These are phyloP conservation scores for Panaeolus papilionaceus DNA, from an alignment of 768 basidiomycete genomes.

Conservation along the genomic window DNA sequence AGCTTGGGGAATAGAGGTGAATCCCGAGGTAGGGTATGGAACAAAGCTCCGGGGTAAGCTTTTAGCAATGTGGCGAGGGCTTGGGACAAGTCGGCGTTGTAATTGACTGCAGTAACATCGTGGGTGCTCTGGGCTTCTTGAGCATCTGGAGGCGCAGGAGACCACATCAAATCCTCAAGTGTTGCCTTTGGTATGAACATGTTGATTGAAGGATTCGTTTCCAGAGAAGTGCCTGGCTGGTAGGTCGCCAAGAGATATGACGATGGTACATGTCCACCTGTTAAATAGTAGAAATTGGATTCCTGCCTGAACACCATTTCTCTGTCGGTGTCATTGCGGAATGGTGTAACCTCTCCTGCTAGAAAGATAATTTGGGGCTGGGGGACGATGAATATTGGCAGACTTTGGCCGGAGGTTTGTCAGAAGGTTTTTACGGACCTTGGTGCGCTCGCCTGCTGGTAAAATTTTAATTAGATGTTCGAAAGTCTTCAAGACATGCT, in stretches of 20 bases:
- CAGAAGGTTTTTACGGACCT: conserved; percentile 44
- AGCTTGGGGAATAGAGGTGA: conserved; percentile 60
- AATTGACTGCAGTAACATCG: conserved; percentile 65
- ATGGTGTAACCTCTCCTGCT: conserved; percentile 66
- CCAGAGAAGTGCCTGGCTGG: conserved; percentile 54
- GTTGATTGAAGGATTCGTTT: conserved; percentile 49
- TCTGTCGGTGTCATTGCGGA: conserved; percentile 85
- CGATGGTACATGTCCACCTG: conserved; percentile 78
- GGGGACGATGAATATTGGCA: conserved; percentile 4
- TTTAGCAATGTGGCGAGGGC: conserved; percentile 54
- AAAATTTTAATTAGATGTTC: conserved; percentile 55
- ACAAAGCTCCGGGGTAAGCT: conserved; percentile 57
- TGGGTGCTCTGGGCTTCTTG: conserved; percentile 57
- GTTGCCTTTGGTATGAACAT: conserved; percentile 84
- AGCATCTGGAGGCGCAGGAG: conserved; percentile 75
- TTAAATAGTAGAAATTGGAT: conserved; percentile 89
- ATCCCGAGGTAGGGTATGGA: conserved; percentile 68
- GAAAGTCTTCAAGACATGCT: conserved; percentile 62
- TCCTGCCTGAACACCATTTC: conserved; percentile 75
- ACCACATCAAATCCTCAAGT: conserved; percentile 86
- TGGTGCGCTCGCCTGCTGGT: conserved; percentile 53
- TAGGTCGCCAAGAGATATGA: conserved; percentile 70
- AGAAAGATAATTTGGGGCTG: conserved; percentile 73
- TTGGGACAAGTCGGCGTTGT: conserved; percentile 50
- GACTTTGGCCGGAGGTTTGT: neutral